Percentiles rank a stretch among this genome's conserved stretches.
phyloP scores from a whole-genome alignment of 1,284 basidiomycete species.

The Microbotryum scabiosae region DNA sequence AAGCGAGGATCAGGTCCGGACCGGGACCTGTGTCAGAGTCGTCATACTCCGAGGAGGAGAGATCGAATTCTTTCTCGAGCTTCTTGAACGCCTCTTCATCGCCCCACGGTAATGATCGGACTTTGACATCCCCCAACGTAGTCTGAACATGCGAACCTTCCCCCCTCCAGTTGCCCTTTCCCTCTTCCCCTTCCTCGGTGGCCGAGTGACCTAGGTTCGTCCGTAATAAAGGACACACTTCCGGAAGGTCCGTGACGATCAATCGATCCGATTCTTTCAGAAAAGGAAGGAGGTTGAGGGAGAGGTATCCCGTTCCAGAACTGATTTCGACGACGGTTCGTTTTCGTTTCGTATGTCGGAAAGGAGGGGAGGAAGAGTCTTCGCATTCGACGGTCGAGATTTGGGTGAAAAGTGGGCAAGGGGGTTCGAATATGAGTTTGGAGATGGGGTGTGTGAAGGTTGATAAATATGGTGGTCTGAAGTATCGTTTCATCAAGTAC shows the following conservation, averaged over 20 bases:
- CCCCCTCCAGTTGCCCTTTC: no score
- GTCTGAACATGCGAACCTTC: background rate
- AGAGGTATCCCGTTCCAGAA: constrained; percentile 60
- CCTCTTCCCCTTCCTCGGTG: no score
- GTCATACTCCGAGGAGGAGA: background rate
- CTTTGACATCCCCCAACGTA: constrained; percentile 33
- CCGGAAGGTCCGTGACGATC: constrained; percentile 60
- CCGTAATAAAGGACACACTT: constrained; percentile 56
- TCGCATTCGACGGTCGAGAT: constrained; percentile 7
- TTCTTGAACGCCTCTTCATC: constrained; percentile 43
- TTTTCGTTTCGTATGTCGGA: background rate
- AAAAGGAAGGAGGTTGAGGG: constrained; percentile 45
- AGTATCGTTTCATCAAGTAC: constrained; percentile 53
- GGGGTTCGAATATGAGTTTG: constrained; percentile 53
- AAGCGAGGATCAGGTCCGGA: constrained; percentile 21
- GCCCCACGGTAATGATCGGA: constrained; percentile 62
- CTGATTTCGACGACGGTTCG: constrained; percentile 55
- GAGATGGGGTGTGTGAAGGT: constrained; percentile 34
- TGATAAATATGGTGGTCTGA: constrained; percentile 34
- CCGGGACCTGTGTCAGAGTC: background rate
- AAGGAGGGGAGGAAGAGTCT: background rate
- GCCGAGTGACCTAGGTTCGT: constrained; percentile 44
- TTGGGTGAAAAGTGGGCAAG: constrained; percentile 42
- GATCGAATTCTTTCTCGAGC: background rate
- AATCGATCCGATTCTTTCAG: constrained; percentile 40